Evolutionary conservation across 345 rosid species (phyloP).

Genomic region (Eutrema japonicum): DNA sequence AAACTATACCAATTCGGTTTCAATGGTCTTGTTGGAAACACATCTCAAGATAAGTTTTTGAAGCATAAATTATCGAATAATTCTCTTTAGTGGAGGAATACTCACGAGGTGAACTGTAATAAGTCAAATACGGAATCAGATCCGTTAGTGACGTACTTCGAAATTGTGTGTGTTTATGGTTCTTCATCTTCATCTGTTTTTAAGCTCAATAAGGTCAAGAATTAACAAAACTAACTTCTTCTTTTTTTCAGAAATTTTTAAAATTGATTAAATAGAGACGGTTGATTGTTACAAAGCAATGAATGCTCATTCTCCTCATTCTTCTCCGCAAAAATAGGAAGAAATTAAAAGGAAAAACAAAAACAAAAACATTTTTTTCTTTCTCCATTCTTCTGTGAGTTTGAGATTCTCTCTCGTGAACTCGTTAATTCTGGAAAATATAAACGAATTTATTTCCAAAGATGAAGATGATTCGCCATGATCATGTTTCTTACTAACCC

Average conservation of each 20-base stretch:
- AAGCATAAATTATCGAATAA: slow-evolving; percentile 24
- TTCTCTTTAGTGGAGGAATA: slow-evolving; percentile 41
- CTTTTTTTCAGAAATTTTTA: background rate
- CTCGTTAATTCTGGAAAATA: slow-evolving; percentile 25
- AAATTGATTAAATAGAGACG: slow-evolving; percentile 24
- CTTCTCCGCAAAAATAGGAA: slow-evolving; percentile 40
- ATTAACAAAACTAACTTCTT: background rate
- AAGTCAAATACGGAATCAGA: slow-evolving; percentile 39
- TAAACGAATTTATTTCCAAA: background rate
- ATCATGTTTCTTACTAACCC: slow-evolving; percentile 30
- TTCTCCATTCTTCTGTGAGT: background rate
- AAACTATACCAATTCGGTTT: slow-evolving; percentile 21
- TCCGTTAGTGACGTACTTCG: slow-evolving; percentile 26
- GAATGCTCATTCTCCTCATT: slow-evolving; percentile 40
- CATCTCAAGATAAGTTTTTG: slow-evolving; percentile 18
- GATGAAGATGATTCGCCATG: slow-evolving; percentile 30
- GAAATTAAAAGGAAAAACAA: background rate
- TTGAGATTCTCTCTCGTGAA: slow-evolving; percentile 24
- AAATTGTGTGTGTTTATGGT: background rate
- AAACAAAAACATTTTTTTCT: background rate
- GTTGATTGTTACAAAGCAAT: slow-evolving; percentile 33
- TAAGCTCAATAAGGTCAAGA: no score
- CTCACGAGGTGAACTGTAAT: slow-evolving; percentile 23
- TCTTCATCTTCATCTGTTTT: background rate
- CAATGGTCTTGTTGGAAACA: slow-evolving; percentile 18